Percentiles rank a stretch among this genome's conserved stretches.
Conservation (phyloP, 306 rosid genomes). For the Morella rubra region DNA sequence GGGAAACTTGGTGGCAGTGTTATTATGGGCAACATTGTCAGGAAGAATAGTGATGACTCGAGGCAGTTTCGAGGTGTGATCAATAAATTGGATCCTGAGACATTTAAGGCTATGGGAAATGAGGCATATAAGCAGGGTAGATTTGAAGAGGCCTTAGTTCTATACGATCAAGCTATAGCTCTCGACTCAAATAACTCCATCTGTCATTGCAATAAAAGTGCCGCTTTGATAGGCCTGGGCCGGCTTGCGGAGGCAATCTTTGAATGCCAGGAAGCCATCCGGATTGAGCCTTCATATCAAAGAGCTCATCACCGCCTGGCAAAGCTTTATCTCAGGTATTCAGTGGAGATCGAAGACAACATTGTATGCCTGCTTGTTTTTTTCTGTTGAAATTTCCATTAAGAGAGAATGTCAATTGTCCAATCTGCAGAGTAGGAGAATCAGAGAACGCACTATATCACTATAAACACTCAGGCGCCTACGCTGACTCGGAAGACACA, state of each 20-base stretch:
- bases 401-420: conserved; percentile 17
- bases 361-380: not conserved
- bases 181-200: conserved; percentile 70
- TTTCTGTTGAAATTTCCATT: conserved; percentile 5
- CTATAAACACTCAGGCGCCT: conserved; percentile 48
- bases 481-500: conserved; percentile 32
- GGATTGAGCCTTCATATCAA: conserved; percentile 67
- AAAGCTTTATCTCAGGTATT: conserved; percentile 76
- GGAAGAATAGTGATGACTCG: conserved; percentile 52
- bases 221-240: conserved; percentile 72
- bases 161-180: conserved; percentile 72
- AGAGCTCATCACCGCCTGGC: conserved; percentile 92
- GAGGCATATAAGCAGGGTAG: conserved; percentile 71
- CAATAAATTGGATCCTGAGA: conserved; percentile 65
- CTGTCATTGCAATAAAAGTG: conserved; percentile 76
- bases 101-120: conserved; percentile 77
- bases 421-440: conserved; percentile 68
- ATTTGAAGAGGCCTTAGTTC: conserved; percentile 65
- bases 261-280: conserved; percentile 74
- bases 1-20: conserved; percentile 28
- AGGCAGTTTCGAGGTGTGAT: conserved; percentile 37
- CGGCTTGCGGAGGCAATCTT: conserved; percentile 56
- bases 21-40: conserved; percentile 77
- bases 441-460: conserved; percentile 66
- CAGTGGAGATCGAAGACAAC: not conserved